Evolutionary conservation across 768 basidiomycete species (phyloP).

Genomic region (Mycena floridula): DNA sequence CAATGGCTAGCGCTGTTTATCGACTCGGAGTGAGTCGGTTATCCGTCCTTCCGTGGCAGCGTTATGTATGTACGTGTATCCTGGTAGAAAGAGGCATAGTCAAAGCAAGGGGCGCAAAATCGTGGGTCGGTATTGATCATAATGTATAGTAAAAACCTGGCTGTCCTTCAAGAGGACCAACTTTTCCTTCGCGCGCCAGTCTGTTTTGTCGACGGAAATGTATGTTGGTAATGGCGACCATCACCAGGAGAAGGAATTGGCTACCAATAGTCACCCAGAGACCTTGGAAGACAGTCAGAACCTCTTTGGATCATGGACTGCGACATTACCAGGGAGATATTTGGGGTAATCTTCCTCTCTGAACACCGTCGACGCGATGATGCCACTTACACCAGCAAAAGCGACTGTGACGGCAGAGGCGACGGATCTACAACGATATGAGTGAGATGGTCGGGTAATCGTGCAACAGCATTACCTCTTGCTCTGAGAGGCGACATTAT

Average conservation of each 20-base stretch:
- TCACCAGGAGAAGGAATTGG: conserved; percentile 30
- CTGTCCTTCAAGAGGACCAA: conserved; percentile 28
- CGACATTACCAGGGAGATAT: conserved; percentile 36
- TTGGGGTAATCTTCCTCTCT: conserved; percentile 35
- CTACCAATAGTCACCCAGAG: conserved; percentile 34
- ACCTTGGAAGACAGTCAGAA: conserved; percentile 15
- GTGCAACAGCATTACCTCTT: conserved; percentile 23
- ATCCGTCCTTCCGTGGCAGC: no score
- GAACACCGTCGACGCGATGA: conserved; percentile 36
- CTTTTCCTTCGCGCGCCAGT: conserved; percentile 26
- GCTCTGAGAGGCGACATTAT: conserved; percentile 44
- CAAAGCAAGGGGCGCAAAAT: no score
- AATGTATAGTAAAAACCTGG: conserved; percentile 33
- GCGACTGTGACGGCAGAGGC: conserved; percentile 34
- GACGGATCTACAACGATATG: conserved; percentile 21
- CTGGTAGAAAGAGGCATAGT: not conserved
- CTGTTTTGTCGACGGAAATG: conserved; percentile 32
- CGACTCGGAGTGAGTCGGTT: no score
- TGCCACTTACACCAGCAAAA: conserved; percentile 36
- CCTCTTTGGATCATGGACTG: not conserved
- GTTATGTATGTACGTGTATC: not conserved
- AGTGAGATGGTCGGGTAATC: not conserved
- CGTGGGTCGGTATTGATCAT: conserved; percentile 11
- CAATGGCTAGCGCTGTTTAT: no score
- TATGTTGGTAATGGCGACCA: conserved; percentile 25